Conservation (phyloP, 345 rosid species). For the Ricinus communis region DNA sequence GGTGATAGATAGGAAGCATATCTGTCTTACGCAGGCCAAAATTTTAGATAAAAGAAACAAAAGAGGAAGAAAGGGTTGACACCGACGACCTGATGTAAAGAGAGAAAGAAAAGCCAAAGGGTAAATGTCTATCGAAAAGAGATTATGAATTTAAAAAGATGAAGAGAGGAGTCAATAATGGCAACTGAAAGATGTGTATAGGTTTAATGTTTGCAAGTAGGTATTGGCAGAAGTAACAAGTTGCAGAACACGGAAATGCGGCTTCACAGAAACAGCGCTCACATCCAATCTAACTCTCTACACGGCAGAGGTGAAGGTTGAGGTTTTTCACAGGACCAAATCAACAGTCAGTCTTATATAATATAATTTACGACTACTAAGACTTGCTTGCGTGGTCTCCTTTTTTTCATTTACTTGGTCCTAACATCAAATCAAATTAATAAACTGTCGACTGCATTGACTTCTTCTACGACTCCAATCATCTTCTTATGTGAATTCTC, state of each 20-base stretch:
- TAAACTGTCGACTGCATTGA: not conserved
- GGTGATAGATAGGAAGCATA: not conserved
- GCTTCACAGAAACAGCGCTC: not conserved
- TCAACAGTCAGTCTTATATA: too few relatives aligned
- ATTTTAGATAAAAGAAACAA: too few relatives aligned
- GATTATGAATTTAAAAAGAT: too few relatives aligned
- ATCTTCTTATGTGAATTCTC: too few relatives aligned
- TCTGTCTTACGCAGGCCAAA: too few relatives aligned
- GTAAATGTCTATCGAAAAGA: too few relatives aligned
- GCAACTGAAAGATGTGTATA: not conserved
- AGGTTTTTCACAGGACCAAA: not conserved
- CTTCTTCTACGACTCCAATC: not conserved
- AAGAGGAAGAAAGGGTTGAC: not conserved
- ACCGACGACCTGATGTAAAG: not conserved
- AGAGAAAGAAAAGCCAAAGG: too few relatives aligned
- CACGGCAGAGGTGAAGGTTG: not conserved
- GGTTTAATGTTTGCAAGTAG: too few relatives aligned
- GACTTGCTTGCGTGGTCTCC: not conserved
- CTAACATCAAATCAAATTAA: not conserved
- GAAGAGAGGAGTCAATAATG: not conserved
- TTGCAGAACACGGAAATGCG: not conserved
- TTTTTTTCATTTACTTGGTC: not conserved
- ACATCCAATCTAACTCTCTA: not conserved
- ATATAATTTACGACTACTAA: too few relatives aligned
- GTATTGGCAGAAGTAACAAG: not conserved